phyloP scores from a whole-genome alignment of 148 eudicot species.

The Rhododendron williamsianum region DNA sequence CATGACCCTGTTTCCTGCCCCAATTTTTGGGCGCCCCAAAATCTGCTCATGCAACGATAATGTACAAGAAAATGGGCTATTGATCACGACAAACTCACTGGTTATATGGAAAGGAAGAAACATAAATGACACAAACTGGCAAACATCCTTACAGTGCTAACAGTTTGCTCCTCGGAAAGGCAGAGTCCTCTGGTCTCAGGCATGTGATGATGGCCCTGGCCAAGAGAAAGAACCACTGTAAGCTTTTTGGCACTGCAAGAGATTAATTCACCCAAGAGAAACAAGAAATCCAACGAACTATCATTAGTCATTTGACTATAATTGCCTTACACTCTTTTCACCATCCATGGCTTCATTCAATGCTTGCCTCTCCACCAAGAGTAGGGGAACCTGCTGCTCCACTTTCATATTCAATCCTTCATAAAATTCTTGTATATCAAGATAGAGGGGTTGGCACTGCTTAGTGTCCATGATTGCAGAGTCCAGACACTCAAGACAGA shows the following conservation, averaged over 20 bases:
- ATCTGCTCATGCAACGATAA: constrained; percentile 24
- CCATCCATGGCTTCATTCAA: constrained; percentile 75
- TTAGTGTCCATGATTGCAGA: constrained; percentile 59
- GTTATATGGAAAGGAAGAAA: not conserved
- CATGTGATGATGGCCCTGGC: constrained; percentile 66
- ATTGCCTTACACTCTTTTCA: constrained; percentile 50
- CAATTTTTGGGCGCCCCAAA: constrained; percentile 42
- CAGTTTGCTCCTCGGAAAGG: constrained; percentile 61
- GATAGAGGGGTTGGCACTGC: constrained; percentile 62
- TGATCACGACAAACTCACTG: not conserved
- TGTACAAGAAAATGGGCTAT: not conserved
- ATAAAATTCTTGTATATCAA: constrained; percentile 61
- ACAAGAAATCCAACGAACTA: not conserved
- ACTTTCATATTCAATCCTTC: constrained; percentile 61
- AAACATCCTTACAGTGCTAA: constrained; percentile 40
- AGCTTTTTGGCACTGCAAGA: constrained; percentile 17
- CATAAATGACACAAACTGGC: not conserved
- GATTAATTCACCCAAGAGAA: constrained; percentile 4
- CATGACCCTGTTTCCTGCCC: constrained; percentile 42
- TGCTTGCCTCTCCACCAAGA: constrained; percentile 78
- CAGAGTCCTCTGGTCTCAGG: constrained; percentile 75
- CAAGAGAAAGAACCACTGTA: constrained; percentile 3
- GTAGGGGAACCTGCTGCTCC: constrained; percentile 62
- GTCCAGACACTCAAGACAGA: constrained; percentile 72
- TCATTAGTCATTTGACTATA: not conserved